Conservation (phyloP, 2,329 filamentous ascomycete species). For the Hymenoscyphus infarciens region DNA sequence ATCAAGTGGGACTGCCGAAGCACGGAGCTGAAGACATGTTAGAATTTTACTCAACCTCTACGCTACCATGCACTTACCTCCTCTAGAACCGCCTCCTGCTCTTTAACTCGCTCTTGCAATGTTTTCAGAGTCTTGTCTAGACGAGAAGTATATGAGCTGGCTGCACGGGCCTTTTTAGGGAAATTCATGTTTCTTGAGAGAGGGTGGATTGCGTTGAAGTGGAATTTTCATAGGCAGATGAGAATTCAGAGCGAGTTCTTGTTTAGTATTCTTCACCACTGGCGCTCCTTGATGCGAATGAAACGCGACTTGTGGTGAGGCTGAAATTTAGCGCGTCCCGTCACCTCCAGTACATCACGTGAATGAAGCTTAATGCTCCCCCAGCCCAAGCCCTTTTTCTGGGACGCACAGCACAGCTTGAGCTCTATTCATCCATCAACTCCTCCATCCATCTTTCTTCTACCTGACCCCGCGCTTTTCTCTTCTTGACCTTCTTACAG, state of each 20-base stretch:
- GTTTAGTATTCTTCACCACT: not conserved
- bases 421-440: not conserved
- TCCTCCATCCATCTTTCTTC: not conserved
- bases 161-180: conserved; percentile 31
- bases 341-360: not conserved
- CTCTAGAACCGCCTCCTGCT: conserved; percentile 50
- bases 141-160: conserved; percentile 46
- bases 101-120: conserved; percentile 55
- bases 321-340: not conserved
- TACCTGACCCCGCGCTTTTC: not conserved
- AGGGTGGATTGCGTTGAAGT: not conserved
- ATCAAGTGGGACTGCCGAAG: conserved; percentile 24
- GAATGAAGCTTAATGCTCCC: not conserved
- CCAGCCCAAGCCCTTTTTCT: not conserved
- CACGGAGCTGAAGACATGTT: conserved; percentile 30
- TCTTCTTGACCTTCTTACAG: not conserved
- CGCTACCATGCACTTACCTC: conserved; percentile 37
- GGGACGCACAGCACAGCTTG: conserved; percentile 2
- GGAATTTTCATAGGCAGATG: not conserved
- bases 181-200: conserved; percentile 12
- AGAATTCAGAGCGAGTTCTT: not conserved
- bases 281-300: not conserved
- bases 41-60: conserved; percentile 1
- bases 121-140: conserved; percentile 66
- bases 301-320: not conserved